Base-by-base conservation (phyloP, 2,329 filamentous ascomycete genomes). In the Kalmusia sp. region DNA sequence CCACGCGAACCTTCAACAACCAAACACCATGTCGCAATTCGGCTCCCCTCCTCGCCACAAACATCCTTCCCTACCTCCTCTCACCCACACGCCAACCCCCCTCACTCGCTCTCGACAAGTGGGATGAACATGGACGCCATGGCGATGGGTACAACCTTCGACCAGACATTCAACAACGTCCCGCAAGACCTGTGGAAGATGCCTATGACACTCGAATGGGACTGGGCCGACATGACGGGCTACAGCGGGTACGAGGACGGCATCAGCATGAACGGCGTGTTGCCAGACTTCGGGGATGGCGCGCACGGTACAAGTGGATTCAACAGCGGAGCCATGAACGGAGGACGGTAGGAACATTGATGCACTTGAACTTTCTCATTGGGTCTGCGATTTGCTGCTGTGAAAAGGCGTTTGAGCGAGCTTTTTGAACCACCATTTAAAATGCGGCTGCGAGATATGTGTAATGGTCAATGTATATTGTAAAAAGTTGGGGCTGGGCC, bases 141-240 rank as follows among this genome's bases (percentile, higher is more conserved):
- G 62, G 61, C 64, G 14, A 71, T 76, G 64, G 68, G 68, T 15
- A 71, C n/a, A n/a, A n/a, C 80, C 15, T 92, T 93, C 68, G 89
- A 93, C 66, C 90, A 96, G 62, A 93, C 93, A 0, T 89, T 96
- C 66, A 68, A 68, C 59, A 71, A 63, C 34, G 86, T 98, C 19
- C 93, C 95, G 4, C 92, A 93, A 65, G 95, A 98, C 75, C 76
- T 98, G 22, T 99, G 95, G 87, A 90, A 93, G 72, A 88, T 98
- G 85, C 93, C 93, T 1, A 96, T 96, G 88, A 96, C 91, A 2
- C 82, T 98, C 19, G 93, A 98, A 70, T 97, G 93, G 92, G 92
- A 89, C 61, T 90, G 87, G 87, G 84, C 78, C 2, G 80, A 82
- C 45, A 76, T 79, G 74, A 74, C 72, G 4, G 66, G 71, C 1